Evolutionary conservation across 345 rosid species (phyloP), one percentile per base, ranked within the genome.

Genomic region (Acer saccharum): DNA sequence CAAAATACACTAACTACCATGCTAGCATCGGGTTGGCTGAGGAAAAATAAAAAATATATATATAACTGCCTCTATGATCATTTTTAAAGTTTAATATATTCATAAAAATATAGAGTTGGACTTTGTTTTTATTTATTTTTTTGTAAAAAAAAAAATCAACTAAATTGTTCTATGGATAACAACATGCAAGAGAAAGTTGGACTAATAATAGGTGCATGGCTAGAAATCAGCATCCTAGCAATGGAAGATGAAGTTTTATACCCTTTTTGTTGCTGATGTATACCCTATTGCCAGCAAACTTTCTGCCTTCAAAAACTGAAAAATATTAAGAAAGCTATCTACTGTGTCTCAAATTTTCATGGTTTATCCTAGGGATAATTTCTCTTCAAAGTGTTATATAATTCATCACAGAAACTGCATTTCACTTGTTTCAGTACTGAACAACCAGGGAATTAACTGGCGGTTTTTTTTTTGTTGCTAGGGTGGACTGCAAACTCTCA

Each of bases 401-500:
- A 20, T 50, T 69, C 55, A 6, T 65, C 35, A 25, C 54, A 68
- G 69, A 65, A 78, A n/a, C 25, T 7, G 50, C 60, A 52, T 12
- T 76, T 78, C 78, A 23, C 16, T 61, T 25, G 20, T 35, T 7
- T 61, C 67, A 67, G 70, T 79, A 54, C 75, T 44, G 79, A 83
- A 72, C 29, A 54, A 13, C 17, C 61, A 20, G 65, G 65, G 77
- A 77, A 65, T 78, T 63, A 77, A 63, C 54, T 32, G 69, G 11
- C 35, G 25, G 32, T 60, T 70, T 29, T 29, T 29, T 29, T 29
- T 43, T 75, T 79, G 70, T 75, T 67, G 70, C 50, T 71, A 95
- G 99, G 98, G 94, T 72, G 99, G 98, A 84, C 77, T 95, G 81
- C 86, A 95, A 83, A 88, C 84, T 14, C 98, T 95, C 75, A 79